These are phyloP conservation scores for Dioszegia aurantiaca DNA, from an alignment of 768 basidiomycete species.

Conservation along the genomic window DNA sequence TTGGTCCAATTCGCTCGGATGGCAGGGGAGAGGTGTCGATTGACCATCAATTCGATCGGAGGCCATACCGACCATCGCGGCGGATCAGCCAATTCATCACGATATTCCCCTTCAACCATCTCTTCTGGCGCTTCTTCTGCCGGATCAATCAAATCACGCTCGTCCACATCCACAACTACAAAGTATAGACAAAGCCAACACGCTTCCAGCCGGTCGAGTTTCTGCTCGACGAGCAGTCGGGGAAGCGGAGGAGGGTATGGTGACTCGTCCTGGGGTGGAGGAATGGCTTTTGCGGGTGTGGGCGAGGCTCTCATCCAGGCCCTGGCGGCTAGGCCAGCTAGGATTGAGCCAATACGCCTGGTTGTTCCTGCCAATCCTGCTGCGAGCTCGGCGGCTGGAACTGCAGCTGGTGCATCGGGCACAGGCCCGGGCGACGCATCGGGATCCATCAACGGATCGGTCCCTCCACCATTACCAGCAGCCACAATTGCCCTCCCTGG, in stretches of 20 bases:
- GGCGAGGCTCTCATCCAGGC: constrained; percentile 36
- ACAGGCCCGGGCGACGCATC: no score
- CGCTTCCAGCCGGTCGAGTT: no score
- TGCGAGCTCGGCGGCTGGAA: no score
- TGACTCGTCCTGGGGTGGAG: not conserved
- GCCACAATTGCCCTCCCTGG: no score
- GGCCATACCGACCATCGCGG: not conserved
- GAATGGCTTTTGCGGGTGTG: constrained; percentile 22
- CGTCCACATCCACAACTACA: not conserved
- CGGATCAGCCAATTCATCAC: constrained; percentile 1
- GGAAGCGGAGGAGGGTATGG: not conserved
- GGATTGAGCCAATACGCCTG: not conserved
- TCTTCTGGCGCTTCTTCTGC: no score
- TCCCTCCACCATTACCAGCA: no score
- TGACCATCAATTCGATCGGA: not conserved
- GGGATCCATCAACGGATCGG: no score
- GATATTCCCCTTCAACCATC: no score
- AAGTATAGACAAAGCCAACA: not conserved
- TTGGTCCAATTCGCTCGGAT: constrained; percentile 30
- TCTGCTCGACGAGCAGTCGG: no score
- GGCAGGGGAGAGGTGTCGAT: constrained; percentile 19
- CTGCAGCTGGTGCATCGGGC: no score
- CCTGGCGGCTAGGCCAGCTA: constrained; percentile 28
- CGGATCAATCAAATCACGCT: no score
- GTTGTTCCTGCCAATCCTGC: not conserved